Evolutionary conservation across 345 rosid genomes (phyloP).

Genomic region (Melastoma malabathricum): DNA sequence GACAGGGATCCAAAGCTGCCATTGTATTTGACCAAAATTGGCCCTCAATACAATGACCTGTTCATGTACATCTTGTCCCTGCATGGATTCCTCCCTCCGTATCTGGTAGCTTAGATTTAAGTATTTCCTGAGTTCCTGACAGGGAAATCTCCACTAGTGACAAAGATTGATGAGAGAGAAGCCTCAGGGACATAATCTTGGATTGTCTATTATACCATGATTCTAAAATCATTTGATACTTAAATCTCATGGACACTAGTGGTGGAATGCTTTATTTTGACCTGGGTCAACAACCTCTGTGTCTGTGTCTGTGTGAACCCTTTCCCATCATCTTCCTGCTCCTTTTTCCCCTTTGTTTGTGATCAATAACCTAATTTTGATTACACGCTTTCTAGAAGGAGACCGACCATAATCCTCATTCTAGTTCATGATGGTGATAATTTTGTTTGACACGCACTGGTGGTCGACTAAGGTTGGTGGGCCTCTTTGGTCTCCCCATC

Average conservation of each 20-base stretch:
- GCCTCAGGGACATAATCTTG: too few species aligned
- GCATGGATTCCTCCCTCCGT: neutral
- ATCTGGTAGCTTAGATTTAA: neutral
- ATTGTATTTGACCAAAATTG: too few species aligned
- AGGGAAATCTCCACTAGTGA: neutral
- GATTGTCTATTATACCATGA: too few species aligned
- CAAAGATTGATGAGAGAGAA: neutral
- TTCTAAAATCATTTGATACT: neutral
- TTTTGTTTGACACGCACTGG: constrained; percentile 7
- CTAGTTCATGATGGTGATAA: constrained; percentile 5
- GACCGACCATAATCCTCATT: constrained; percentile 8
- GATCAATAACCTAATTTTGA: constrained; percentile 13
- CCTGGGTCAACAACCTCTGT: constrained; percentile 1
- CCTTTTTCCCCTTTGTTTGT: constrained; percentile 4
- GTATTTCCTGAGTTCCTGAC: constrained; percentile 1
- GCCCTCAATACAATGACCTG: too few species aligned
- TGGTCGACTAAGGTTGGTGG: constrained; percentile 7
- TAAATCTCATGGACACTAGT: neutral
- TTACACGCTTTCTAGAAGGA: constrained; percentile 12
- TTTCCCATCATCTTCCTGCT: neutral
- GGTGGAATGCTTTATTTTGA: neutral
- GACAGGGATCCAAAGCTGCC: too few species aligned
- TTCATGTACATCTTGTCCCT: too few species aligned
- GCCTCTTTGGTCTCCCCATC: constrained; percentile 12
- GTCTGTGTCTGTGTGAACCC: constrained; percentile 6